phyloP scores from a whole-genome alignment of 192 early-diverging fungal genomes.

The Coemansia sp. region DNA sequence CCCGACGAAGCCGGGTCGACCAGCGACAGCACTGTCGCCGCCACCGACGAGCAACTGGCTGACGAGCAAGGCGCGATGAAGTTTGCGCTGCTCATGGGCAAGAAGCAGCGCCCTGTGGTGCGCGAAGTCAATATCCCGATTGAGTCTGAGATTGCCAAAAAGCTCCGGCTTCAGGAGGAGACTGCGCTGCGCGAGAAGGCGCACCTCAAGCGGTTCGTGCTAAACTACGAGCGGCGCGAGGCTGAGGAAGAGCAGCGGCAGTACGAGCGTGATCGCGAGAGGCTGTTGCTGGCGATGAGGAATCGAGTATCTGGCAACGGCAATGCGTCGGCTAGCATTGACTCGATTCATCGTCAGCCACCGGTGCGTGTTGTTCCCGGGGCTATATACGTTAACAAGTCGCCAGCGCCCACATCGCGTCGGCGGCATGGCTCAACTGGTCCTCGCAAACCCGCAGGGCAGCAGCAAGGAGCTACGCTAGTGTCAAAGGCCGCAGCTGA shows the following conservation, averaged over 20 bases:
- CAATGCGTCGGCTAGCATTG: conserved; percentile 1
- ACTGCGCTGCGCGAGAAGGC: conserved; percentile 85
- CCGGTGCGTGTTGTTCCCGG: conserved; percentile 23
- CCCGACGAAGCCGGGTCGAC: not conserved
- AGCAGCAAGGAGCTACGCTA: not conserved
- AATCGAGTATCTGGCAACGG: conserved; percentile 3
- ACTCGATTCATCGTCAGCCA: conserved; percentile 11
- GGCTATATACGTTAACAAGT: conserved; percentile 29
- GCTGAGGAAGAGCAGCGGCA: conserved; percentile 40
- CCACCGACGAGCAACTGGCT: conserved; percentile 1
- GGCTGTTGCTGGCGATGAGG: conserved; percentile 11
- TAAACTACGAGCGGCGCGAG: conserved; percentile 76
- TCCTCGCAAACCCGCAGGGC: not conserved
- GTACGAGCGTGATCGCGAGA: conserved; percentile 19
- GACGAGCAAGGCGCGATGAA: conserved; percentile 27
- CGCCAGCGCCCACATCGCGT: conserved; percentile 13
- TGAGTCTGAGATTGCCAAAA: conserved; percentile 80
- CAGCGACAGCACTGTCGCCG: conserved; percentile 1
- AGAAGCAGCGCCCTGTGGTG: conserved; percentile 43
- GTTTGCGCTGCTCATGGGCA: conserved; percentile 53
- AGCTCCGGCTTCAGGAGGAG: conserved; percentile 82
- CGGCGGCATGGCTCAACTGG: conserved; percentile 14
- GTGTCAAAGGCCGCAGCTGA: not conserved
- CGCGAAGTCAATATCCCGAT: conserved; percentile 48
- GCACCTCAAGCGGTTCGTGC: conserved; percentile 89